Conservation (phyloP, 1,284 basidiomycete genomes). For the Heterobasidion annosum region DNA sequence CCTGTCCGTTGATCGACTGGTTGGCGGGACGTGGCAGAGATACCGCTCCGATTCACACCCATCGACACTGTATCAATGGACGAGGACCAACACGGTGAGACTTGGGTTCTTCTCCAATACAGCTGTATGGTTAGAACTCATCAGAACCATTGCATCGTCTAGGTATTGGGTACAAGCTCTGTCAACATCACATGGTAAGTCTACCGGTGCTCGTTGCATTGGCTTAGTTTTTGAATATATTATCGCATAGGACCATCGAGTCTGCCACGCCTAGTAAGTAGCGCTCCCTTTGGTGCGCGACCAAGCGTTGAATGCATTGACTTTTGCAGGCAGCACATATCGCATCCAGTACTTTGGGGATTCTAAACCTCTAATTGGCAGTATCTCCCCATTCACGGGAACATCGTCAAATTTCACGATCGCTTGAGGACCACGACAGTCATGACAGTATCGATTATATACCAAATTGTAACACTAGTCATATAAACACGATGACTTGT, state of each 20-base stretch:
- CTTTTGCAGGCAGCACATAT: constrained; percentile 51
- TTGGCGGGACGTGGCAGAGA: constrained; percentile 42
- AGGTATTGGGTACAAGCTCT: constrained; percentile 52
- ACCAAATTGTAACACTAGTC: not conserved
- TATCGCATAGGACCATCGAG: constrained; percentile 50
- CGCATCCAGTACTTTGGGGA: constrained; percentile 69
- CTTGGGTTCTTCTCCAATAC: too few species aligned
- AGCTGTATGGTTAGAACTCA: not conserved
- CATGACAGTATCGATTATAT: not conserved
- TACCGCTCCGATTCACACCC: constrained; percentile 75
- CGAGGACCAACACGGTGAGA: constrained; percentile 42
- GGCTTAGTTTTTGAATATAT: constrained; percentile 1
- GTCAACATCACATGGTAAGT: constrained; percentile 59
- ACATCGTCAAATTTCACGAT: constrained; percentile 55
- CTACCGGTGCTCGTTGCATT: not conserved
- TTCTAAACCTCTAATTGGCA: constrained; percentile 55
- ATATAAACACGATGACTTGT: not conserved
- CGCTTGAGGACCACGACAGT: constrained; percentile 15
- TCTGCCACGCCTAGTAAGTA: constrained; percentile 42
- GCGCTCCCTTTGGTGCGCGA: constrained; percentile 3
- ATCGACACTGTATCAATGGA: constrained; percentile 69
- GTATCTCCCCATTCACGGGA: constrained; percentile 53
- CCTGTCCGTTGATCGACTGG: constrained; percentile 54
- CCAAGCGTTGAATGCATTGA: not conserved
- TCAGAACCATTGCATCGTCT: not conserved